A percentile compares a stretch with the other conserved stretches of the same genome.
phyloP scores from a whole-genome alignment of 495 filamentous ascomycete genomes.

The Podospora australis region DNA sequence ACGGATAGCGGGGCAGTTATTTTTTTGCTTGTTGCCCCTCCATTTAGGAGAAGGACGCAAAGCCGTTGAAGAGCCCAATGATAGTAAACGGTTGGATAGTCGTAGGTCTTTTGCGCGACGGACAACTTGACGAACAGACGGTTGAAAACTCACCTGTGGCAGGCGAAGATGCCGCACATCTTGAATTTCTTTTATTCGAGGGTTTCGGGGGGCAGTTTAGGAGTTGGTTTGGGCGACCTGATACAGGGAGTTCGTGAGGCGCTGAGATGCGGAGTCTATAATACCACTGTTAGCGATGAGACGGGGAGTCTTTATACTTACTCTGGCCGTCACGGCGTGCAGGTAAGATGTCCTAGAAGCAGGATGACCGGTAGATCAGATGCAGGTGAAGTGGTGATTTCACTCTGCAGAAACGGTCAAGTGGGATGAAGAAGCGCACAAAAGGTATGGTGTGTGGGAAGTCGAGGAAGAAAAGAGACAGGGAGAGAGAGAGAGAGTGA shows the following conservation, averaged over 20 bases:
- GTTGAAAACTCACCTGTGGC: conserved; percentile 65
- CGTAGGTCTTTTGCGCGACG: not conserved
- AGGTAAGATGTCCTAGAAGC: not conserved
- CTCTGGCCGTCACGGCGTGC: conserved; percentile 3
- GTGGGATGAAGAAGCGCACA: not conserved
- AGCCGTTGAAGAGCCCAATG: not conserved
- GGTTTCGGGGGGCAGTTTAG: not conserved
- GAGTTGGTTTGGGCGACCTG: conserved; percentile 7
- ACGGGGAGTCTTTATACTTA: conserved; percentile 20
- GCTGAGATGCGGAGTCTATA: conserved; percentile 23
- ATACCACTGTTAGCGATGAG: conserved; percentile 15
- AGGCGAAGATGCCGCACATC: conserved; percentile 88
- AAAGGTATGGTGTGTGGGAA: not conserved
- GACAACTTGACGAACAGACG: conserved; percentile 5
- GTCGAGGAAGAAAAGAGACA: conserved; percentile 9
- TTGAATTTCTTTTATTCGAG: conserved; percentile 20
- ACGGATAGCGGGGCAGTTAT: conserved; percentile 17
- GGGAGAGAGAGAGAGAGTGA: conserved; percentile 16
- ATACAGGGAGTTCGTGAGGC: conserved; percentile 9
- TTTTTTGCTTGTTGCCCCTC: conserved; percentile 23
- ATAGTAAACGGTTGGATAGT: not conserved
- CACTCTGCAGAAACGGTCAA: not conserved
- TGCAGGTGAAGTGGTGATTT: not conserved
- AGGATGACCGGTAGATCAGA: not conserved
- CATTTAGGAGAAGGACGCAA: conserved; percentile 7